Conservation (phyloP, 176 grass and related monocot species). For the Musa schizocarpa region DNA sequence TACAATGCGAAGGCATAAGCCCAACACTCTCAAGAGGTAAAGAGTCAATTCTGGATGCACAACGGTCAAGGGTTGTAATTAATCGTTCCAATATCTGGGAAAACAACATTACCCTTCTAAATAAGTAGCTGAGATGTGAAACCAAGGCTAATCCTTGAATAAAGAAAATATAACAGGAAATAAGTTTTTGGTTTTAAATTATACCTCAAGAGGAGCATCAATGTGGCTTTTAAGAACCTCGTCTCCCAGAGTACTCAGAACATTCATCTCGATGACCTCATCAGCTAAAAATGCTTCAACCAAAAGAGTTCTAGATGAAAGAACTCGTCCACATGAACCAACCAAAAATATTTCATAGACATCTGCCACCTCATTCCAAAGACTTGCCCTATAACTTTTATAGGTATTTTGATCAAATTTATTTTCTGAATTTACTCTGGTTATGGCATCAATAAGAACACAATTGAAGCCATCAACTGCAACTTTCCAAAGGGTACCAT, state of each 20-base stretch:
- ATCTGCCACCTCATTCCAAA: constrained; percentile 96
- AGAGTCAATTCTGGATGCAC: constrained; percentile 92
- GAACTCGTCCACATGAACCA: constrained; percentile 87
- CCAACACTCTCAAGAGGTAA: constrained; percentile 85
- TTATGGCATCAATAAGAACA: constrained; percentile 62
- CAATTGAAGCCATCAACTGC: constrained; percentile 82
- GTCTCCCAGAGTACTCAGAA: constrained; percentile 68
- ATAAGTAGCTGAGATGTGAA: constrained; percentile 1
- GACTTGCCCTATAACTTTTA: constrained; percentile 57
- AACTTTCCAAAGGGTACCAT: constrained; percentile 84
- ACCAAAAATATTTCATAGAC: constrained; percentile 98
- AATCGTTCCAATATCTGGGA: constrained; percentile 90
- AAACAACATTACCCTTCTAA: not conserved
- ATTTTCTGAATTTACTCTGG: constrained; percentile 29
- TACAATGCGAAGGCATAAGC: constrained; percentile 81
- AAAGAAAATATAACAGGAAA: constrained; percentile 18
- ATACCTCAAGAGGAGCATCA: constrained; percentile 80
- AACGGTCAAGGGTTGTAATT: constrained; percentile 82
- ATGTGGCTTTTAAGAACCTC: constrained; percentile 67
- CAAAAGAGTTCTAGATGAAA: constrained; percentile 68
- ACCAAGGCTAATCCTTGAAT: not conserved
- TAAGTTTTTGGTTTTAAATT: constrained; percentile 13
- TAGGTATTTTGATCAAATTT: constrained; percentile 50
- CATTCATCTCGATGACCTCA: constrained; percentile 85
- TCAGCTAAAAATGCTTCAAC: constrained; percentile 59